Base-by-base conservation (phyloP, 2,329 filamentous ascomycete species). In the Teratosphaeria epicoccoides region DNA sequence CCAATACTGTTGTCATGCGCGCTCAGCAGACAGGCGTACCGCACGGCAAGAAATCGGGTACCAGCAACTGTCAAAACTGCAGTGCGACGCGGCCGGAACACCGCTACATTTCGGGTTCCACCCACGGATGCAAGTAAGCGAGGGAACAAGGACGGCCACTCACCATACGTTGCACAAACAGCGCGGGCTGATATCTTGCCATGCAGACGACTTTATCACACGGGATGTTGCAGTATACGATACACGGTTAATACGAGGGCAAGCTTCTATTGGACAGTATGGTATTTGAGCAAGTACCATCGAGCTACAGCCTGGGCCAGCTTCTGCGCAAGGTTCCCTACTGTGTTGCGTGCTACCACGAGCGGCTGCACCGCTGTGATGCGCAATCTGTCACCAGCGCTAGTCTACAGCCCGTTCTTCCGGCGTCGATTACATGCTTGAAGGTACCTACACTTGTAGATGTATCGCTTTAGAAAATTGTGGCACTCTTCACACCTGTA, bases 381-480 rank as follows among this genome's bases (percentile, higher is more conserved):
- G n/a, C n/a, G 4, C 33, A 2, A 7, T 17, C 4, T 20, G n/a
- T 9, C 5, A 4, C 20, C 14, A 6, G 14, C n/a, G n/a, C 33
- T 40, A 22, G 33, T 17, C 33, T 40, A 50, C 23, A 74, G 61
- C 20, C 73, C 69, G 52, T 79, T 75, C 43, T 56, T 69, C 25
- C 70, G 61, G 51, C 77, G 80, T 3, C 69, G 60, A n/a, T 69
- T 64, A 50, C 77, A 80, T 22, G 69, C 73, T 59, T 67, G 62
- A 3, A 76, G 60, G 3, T 61, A 61, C 0, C 40, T 46, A 53
- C 78, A 63, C 48, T 60, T 54, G 50, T 59, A 63, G 11, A 80
- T 76, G 54, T 66, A 80, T 0, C 55, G 0, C 0, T 61, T 67
- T 44, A 78, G 61, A 1, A 24, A 11, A n/a, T 73, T 44, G 6